Conservation (phyloP, 495 filamentous ascomycete genomes). For the Daldinia childiae region DNA sequence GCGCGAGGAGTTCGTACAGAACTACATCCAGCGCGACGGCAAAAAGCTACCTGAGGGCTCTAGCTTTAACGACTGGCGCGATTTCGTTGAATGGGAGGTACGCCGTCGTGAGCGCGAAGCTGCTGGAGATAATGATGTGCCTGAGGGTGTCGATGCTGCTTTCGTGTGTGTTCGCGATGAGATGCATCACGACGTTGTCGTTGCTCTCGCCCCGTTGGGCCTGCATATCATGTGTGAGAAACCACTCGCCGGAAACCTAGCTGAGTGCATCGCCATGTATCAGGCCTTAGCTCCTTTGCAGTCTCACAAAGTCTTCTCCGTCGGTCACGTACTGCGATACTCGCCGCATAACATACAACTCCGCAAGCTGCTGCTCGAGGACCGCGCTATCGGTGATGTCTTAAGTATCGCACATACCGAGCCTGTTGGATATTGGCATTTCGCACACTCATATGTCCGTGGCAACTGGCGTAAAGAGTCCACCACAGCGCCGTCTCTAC, state of each 20-base stretch:
- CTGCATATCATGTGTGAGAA: conserved; percentile 96
- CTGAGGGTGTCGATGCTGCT: conserved; percentile 75
- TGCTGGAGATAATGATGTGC: conserved; percentile 52
- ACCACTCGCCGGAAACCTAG: conserved; percentile 80
- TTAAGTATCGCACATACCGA: conserved; percentile 90
- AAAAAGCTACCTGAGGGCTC: conserved; percentile 57
- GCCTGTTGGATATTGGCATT: conserved; percentile 97
- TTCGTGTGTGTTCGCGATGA: conserved; percentile 92
- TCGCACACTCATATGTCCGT: conserved; percentile 89
- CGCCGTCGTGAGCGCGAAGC: conserved; percentile 59
- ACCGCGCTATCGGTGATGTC: conserved; percentile 83
- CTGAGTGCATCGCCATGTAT: conserved; percentile 80
- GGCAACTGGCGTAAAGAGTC: conserved; percentile 92
- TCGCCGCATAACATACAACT: conserved; percentile 90
- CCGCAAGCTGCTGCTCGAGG: conserved; percentile 76
- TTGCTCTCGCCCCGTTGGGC: conserved; percentile 70
- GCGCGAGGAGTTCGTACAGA: conserved; percentile 69
- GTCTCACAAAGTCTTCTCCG: conserved; percentile 72
- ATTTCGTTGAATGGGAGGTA: conserved; percentile 73
- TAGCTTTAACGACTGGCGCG: conserved; percentile 76
- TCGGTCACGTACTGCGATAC: conserved; percentile 85
- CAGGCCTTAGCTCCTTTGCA: conserved; percentile 56
- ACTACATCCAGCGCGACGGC: conserved; percentile 69
- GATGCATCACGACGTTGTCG: conserved; percentile 81
- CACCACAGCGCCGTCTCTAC: conserved; percentile 74